A percentile compares a stretch with the other conserved stretches of the same genome.
phyloP scores from a whole-genome alignment of 768 basidiomycete genomes.

The Dacryopinax primogenitus region DNA sequence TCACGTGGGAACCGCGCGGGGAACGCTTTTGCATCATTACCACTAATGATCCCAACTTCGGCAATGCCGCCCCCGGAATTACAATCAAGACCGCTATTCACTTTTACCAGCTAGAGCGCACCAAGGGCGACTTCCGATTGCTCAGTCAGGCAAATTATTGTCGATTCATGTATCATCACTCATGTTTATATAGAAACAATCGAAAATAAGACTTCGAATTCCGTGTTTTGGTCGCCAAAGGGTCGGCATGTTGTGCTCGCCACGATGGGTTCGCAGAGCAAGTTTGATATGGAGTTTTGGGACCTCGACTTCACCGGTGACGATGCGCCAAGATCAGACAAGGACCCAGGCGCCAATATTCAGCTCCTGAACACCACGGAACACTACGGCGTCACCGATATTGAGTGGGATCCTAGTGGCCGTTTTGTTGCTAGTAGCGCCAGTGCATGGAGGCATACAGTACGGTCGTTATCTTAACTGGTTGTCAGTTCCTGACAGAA shows the following conservation, averaged over 20 bases:
- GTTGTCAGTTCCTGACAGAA: too few relatives aligned
- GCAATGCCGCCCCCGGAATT: conserved; percentile 75
- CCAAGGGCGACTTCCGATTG: conserved; percentile 86
- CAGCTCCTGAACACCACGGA: conserved; percentile 76
- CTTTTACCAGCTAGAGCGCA: conserved; percentile 87
- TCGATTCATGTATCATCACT: not conserved
- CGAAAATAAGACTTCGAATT: conserved; percentile 74
- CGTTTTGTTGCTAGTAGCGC: conserved; percentile 87
- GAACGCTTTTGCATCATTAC: conserved; percentile 93
- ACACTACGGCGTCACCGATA: conserved; percentile 94
- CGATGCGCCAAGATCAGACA: conserved; percentile 38
- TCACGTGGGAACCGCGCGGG: conserved; percentile 98
- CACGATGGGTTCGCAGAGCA: conserved; percentile 85
- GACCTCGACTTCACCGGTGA: conserved; percentile 80
- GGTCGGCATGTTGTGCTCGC: conserved; percentile 93
- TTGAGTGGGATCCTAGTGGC: conserved; percentile 97
- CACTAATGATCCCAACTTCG: conserved; percentile 83
- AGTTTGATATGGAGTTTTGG: conserved; percentile 98
- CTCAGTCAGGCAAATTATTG: conserved; percentile 43
- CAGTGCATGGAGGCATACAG: conserved; percentile 88
- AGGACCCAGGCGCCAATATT: conserved; percentile 78
- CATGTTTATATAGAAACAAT: conserved; percentile 44
- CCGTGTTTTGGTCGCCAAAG: conserved; percentile 90
- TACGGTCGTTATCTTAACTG: conserved; percentile 16
- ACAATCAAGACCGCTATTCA: conserved; percentile 93